Percentiles rank a stretch among this genome's conserved stretches.
phyloP scores from a whole-genome alignment of 2,329 filamentous ascomycete species.

The Epichloe uncinata region DNA sequence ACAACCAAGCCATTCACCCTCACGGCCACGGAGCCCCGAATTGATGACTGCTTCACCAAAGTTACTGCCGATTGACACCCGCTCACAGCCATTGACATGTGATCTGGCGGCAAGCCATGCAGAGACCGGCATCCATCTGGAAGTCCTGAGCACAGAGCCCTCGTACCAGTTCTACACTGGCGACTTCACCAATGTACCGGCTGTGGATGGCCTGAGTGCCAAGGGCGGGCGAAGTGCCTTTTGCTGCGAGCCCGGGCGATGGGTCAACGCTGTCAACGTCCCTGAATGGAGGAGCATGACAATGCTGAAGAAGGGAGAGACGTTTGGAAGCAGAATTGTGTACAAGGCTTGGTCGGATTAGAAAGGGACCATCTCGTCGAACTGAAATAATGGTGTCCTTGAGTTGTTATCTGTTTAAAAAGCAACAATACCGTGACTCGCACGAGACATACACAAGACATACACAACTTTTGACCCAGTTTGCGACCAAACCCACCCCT shows the following conservation, averaged over 20 bases:
- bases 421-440: no score
- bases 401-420: not conserved
- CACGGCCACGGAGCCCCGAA: constrained; percentile 54
- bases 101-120: constrained; percentile 65
- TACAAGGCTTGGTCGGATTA: constrained; percentile 74
- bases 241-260: constrained; percentile 85
- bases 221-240: constrained; percentile 61
- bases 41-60: constrained; percentile 86
- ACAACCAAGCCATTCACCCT: constrained; percentile 59
- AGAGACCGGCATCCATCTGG: constrained; percentile 61
- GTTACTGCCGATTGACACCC: constrained; percentile 58
- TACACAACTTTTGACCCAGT: not conserved
- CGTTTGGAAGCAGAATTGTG: constrained; percentile 67
- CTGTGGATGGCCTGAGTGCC: constrained; percentile 45
- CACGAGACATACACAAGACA: not conserved
- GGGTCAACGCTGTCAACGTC: constrained; percentile 77
- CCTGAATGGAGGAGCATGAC: constrained; percentile 69
- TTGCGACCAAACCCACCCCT: not conserved
- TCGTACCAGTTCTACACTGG: constrained; percentile 97
- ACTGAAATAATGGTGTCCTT: not conserved
- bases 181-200: constrained; percentile 67
- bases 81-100: constrained; percentile 45
- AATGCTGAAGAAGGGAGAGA: constrained; percentile 69
- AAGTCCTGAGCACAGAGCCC: constrained; percentile 83
- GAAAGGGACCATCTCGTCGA: not conserved